Conservation (phyloP, 371 early-diverging fungal species). For the Circinella umbellata region DNA sequence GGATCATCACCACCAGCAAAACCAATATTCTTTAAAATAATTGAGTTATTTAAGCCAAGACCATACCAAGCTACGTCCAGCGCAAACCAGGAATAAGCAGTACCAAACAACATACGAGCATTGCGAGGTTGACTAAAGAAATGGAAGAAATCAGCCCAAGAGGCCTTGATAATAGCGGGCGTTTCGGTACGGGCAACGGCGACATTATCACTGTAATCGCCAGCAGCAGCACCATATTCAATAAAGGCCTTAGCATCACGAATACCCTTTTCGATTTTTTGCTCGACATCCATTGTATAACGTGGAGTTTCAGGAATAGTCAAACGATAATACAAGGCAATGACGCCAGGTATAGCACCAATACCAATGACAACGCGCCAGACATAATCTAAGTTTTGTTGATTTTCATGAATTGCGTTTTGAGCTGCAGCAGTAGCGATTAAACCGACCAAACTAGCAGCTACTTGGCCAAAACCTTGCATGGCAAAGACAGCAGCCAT, state of each 20-base stretch:
- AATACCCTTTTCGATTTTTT: conserved; percentile 63
- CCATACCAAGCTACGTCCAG: conserved; percentile 92
- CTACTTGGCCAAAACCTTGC: conserved; percentile 85
- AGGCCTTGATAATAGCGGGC: conserved; percentile 37
- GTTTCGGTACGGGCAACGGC: conserved; percentile 24
- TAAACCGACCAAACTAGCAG: conserved; percentile 70
- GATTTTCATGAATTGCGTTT: conserved; percentile 55
- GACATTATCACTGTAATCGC: conserved; percentile 36
- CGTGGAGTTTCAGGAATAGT: conserved; percentile 91
- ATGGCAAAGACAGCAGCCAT: conserved; percentile 88
- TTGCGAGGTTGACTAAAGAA: conserved; percentile 66
- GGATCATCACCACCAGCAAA: conserved; percentile 60
- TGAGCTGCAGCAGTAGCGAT: conserved; percentile 62
- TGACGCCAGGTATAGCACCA: conserved; percentile 73
- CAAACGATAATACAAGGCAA: conserved; percentile 71
- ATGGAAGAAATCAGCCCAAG: conserved; percentile 60
- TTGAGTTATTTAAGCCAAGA: conserved; percentile 79
- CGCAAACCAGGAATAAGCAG: conserved; percentile 73
- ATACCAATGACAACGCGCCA: conserved; percentile 80
- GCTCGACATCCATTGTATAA: conserved; percentile 76
- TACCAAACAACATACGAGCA: conserved; percentile 60
- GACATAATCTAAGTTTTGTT: conserved; percentile 70
- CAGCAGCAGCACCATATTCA: conserved; percentile 34
- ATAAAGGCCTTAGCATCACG: conserved; percentile 56
- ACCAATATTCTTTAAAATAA: conserved; percentile 69